Evolutionary conservation across 164 flowering plant genomes (phyloP), one percentile per base, ranked within the genome.

Genomic region (Houttuynia cordata): DNA sequence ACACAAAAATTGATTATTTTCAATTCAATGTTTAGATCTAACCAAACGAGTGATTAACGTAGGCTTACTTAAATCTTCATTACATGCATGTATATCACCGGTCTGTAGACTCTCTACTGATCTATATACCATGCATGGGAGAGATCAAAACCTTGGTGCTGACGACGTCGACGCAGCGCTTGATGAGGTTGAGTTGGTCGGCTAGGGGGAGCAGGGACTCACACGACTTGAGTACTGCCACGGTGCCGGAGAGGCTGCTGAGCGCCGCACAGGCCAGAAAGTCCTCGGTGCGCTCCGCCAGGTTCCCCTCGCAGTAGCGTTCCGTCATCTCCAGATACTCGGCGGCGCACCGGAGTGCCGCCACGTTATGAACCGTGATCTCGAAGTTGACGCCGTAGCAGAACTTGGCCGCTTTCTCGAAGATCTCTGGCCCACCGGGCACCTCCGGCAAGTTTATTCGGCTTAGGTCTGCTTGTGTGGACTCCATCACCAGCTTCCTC

Each of bases 301-400:
- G 84, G 61, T 83, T 93, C 41, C 72, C 73, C 39, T 79, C 87
- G 63, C 85, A 74, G 65, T 77, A 87, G 42, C 75, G 64, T n/a
- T 92, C 96, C 0, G 91, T 85, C 98, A 93, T 93, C 56, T 87
- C 76, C 0, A 93, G 79, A 67, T 74, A 89, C 75, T 89, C 97
- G 0, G 97, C 96, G 0, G 96, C 94, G 65, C 98, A 89, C 18
- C 86, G 76, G 4, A 93, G 85, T 12, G 86, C 80, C 0, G 91
- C 98, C 1, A 85, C 88, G 73, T 90, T 93, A 60, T 87, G 83
- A 5, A 86, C 86, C 0, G 86, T 86, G 64, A 89, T 84, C 72
- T 93, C 98, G 57, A 93, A 93, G 72, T 86, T 89, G 24, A 84
- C 93, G 15, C 90, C 84, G 63, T 89, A 93, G 68, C 98, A 93